Percentiles rank a stretch among this genome's conserved stretches.
Conservation (phyloP, 2,329 filamentous ascomycete genomes). For the Aspergillus oerlinghausenensis region DNA sequence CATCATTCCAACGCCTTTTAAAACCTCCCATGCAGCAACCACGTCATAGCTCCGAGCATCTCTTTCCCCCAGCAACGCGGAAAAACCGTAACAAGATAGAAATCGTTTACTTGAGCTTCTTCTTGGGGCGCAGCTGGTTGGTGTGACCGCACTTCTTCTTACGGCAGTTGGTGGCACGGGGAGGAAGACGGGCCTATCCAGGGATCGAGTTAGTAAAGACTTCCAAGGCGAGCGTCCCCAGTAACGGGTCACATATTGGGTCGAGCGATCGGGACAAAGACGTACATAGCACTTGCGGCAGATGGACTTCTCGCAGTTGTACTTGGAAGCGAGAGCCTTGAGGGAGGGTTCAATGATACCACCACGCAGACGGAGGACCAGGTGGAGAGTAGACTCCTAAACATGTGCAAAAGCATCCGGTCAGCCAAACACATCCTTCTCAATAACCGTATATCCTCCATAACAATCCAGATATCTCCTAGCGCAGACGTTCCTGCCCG, state of each 20-base stretch:
- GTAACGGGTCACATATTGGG: not conserved
- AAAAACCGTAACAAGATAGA: constrained; percentile 44
- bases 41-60: constrained; percentile 27
- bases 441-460: not conserved
- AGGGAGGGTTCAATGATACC: constrained; percentile 99
- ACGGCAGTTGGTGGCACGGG: constrained; percentile 99
- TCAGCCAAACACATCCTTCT: constrained; percentile 27
- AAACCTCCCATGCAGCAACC: constrained; percentile 34
- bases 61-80: constrained; percentile 34
- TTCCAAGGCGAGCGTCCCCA: not conserved
- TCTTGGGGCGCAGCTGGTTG: constrained; percentile 99
- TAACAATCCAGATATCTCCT: not conserved
- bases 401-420: constrained; percentile 14
- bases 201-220: not conserved
- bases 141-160: constrained; percentile 99
- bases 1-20: constrained; percentile 38
- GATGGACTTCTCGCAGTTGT: constrained; percentile 99
- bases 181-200: constrained; percentile 71
- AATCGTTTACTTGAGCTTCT: constrained; percentile 87
- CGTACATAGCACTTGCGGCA: constrained; percentile 99
- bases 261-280: constrained; percentile 23
- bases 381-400: constrained; percentile 94
- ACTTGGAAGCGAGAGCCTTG: constrained; percentile 97
- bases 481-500: not conserved
- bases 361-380: constrained; percentile 97